phyloP scores from a whole-genome alignment of 495 filamentous ascomycete genomes.

The Hyaloscypha bicolor region DNA sequence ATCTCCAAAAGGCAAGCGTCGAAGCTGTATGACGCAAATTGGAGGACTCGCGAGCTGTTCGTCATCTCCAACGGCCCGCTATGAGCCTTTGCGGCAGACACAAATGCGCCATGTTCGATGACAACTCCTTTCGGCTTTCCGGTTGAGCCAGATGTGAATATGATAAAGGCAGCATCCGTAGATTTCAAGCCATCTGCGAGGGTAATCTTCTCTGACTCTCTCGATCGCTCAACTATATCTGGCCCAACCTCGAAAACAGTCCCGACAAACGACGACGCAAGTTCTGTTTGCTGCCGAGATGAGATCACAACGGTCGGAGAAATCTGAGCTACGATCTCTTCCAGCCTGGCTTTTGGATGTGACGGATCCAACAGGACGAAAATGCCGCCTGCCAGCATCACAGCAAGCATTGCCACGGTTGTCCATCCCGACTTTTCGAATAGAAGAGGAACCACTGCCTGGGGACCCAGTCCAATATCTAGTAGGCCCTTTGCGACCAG shows the following conservation, averaged over 20 bases:
- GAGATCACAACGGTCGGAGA: conserved; percentile 54
- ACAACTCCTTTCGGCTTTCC: conserved; percentile 54
- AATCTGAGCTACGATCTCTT: conserved; percentile 54
- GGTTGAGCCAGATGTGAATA: conserved; percentile 63
- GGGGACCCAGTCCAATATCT: conserved; percentile 13
- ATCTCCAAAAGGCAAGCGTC: conserved; percentile 70
- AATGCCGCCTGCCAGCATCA: conserved; percentile 52
- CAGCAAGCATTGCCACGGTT: conserved; percentile 37
- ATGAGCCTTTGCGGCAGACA: conserved; percentile 45
- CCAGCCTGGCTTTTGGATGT: conserved; percentile 56
- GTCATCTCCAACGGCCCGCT: conserved; percentile 50
- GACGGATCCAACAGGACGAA: conserved; percentile 60
- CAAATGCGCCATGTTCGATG: conserved; percentile 45
- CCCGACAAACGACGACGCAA: not conserved
- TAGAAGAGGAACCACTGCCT: conserved; percentile 24
- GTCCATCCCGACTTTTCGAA: conserved; percentile 51
- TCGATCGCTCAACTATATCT: not conserved
- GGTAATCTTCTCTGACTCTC: not conserved
- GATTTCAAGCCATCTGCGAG: not conserved
- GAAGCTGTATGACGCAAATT: conserved; percentile 70
- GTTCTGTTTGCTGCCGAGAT: conserved; percentile 37
- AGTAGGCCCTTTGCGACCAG: conserved; percentile 1
- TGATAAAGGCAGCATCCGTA: conserved; percentile 46
- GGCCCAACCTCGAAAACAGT: conserved; percentile 9
- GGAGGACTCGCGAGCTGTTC: conserved; percentile 56